Base-by-base conservation (phyloP, 2,329 filamentous ascomycete species). In the Botrytis paeoniae region DNA sequence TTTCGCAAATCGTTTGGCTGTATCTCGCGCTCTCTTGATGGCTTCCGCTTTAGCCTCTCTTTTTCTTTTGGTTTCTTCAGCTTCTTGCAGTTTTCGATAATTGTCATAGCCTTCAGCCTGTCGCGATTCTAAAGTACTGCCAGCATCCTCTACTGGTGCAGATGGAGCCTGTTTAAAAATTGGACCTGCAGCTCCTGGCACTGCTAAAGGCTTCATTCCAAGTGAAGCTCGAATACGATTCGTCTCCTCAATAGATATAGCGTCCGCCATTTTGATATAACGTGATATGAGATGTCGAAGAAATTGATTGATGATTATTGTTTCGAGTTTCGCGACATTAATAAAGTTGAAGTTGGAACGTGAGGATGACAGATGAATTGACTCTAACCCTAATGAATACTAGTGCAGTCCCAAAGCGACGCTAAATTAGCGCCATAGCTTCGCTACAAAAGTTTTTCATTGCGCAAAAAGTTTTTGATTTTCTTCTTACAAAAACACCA, bases 201-300 rank as follows among this genome's bases (percentile, higher is more conserved):
- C 93, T 37, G 94, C 93, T 79, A 98, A 85, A 39, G 94, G 95
- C 81, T 95, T 93, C 86, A 98, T 90, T 80, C 95, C 95, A 84
- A 98, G 89, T 68, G 94, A 93, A 78, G 91, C 87, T 79, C 95
- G 94, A 80, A 98, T 92, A 81, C 95, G 93, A 85, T 98, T 98
- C 77, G 93, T 94, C 86, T 98, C 94, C 83, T 97, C 93, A 80
- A 98, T 95, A 41, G 92, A 91, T 62, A 93, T 89, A 78, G 90
- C 85, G 81, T 91, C 89, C 85, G 79, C 75, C 80, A 81, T 81
- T 39, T 25, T 78, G 73, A 61, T n/a, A 20, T 39, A 14, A 29
- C 29, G n/a, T 64, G 3, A 57, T 18, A 29, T 57, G 16, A 29
- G n/a, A 29, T 57, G 18, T 25, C 18, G 18, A 69, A 29, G 39